Evolutionary conservation across 768 basidiomycete genomes (phyloP).

Genomic region (Mycena galericulata): DNA sequence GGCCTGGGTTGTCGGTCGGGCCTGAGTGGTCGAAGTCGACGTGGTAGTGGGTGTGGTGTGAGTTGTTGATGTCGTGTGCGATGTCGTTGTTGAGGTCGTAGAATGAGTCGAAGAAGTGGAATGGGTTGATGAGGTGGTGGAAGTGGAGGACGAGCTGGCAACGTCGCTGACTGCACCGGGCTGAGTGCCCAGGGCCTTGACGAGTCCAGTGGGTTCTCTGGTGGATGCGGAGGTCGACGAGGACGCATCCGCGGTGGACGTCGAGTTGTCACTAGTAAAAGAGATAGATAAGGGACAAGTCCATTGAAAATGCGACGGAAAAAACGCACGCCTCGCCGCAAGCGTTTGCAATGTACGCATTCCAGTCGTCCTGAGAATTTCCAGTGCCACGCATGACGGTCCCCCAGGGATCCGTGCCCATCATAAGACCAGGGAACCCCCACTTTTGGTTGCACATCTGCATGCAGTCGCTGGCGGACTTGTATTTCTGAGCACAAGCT

Average conservation of each 20-base stretch:
- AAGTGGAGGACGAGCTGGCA: slow-evolving; percentile 31
- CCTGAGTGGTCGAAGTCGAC: slow-evolving; percentile 21
- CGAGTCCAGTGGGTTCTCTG: slow-evolving; percentile 37
- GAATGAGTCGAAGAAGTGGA: slow-evolving; percentile 35
- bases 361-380: slow-evolving; percentile 44
- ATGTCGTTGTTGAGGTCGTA: slow-evolving; percentile 35
- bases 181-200: slow-evolving; percentile 30
- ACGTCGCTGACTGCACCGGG: too few species aligned
- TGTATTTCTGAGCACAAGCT: slow-evolving; percentile 56
- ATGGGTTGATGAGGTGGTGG: slow-evolving; percentile 19
- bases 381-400: slow-evolving; percentile 55
- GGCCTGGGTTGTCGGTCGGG: slow-evolving; percentile 18
- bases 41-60: slow-evolving; percentile 28
- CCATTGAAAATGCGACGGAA: neutral
- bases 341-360: slow-evolving; percentile 53
- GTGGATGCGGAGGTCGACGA: slow-evolving; percentile 33
- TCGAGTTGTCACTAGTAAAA: neutral
- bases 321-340: slow-evolving; percentile 49
- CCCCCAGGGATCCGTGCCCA: slow-evolving; percentile 71
- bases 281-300: neutral
- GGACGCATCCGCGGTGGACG: slow-evolving; percentile 18
- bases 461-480: slow-evolving; percentile 51
- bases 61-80: slow-evolving; percentile 36
- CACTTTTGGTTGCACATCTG: slow-evolving; percentile 54
- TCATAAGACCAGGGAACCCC: slow-evolving; percentile 61